These are phyloP conservation scores for Thelonectria olida DNA, from an alignment of 2,329 filamentous ascomycete genomes.

Conservation along the genomic window DNA sequence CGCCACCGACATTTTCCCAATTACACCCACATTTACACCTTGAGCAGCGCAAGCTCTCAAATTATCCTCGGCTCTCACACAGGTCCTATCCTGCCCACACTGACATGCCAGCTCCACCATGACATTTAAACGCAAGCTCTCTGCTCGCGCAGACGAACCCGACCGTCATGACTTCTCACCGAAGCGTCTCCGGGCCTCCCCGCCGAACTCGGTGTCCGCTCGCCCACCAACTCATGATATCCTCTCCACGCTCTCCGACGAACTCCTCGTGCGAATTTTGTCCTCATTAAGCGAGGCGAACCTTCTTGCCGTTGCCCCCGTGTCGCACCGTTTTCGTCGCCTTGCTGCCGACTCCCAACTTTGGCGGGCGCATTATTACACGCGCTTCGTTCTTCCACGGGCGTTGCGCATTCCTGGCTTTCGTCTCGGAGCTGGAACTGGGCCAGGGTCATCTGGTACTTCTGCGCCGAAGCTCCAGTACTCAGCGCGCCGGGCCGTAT, in stretches of 20 bases:
- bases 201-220: slow-evolving; percentile 8
- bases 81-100: slow-evolving; percentile 25
- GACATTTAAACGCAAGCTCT: slow-evolving; percentile 38
- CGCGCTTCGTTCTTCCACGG: slow-evolving; percentile 84
- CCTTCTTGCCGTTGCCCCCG: slow-evolving; percentile 68
- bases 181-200: slow-evolving; percentile 36
- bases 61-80: slow-evolving; percentile 1
- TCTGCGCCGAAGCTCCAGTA: slow-evolving; percentile 52
- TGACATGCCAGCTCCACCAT: slow-evolving; percentile 22
- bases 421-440: slow-evolving; percentile 46
- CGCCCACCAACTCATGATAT: slow-evolving; percentile 57
- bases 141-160: neutral
- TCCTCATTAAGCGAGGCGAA: slow-evolving; percentile 76
- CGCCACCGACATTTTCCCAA: slow-evolving; percentile 38
- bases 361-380: slow-evolving; percentile 91
- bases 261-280: slow-evolving; percentile 85
- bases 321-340: slow-evolving; percentile 79
- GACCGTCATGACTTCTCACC: slow-evolving; percentile 19
- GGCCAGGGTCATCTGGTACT: slow-evolving; percentile 12
- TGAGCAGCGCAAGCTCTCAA: neutral
- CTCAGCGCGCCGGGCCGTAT: slow-evolving; percentile 53
- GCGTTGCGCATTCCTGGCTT: slow-evolving; percentile 79
- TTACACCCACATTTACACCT: slow-evolving; percentile 6
- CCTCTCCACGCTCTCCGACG: slow-evolving; percentile 82
- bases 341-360: slow-evolving; percentile 85